phyloP scores from a whole-genome alignment of 768 basidiomycete species.

The Termitomyces sp. region DNA sequence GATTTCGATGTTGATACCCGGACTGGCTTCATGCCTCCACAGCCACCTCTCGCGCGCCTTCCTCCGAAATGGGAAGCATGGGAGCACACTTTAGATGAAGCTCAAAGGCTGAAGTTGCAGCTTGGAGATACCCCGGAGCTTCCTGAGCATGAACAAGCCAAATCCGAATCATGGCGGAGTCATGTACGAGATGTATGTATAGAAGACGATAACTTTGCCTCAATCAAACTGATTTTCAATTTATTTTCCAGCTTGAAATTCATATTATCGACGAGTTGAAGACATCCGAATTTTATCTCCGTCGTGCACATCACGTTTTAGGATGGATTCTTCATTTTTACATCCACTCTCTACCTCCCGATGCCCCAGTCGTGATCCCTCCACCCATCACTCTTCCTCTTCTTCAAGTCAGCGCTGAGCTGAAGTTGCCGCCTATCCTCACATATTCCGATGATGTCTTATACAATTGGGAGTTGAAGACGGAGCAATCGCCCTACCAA shows the following conservation, averaged over 20 bases:
- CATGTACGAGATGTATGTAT: conserved; percentile 46
- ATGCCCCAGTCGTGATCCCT: conserved; percentile 64
- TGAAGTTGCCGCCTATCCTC: conserved; percentile 85
- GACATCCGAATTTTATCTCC: conserved; percentile 56
- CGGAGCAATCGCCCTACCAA: conserved; percentile 27
- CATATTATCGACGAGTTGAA: conserved; percentile 46
- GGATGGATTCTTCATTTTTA: conserved; percentile 80
- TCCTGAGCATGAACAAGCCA: conserved; percentile 35
- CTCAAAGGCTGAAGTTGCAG: conserved; percentile 47
- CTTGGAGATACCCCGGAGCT: conserved; percentile 55
- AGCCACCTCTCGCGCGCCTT: conserved; percentile 64
- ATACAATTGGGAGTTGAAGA: conserved; percentile 72
- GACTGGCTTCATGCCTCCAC: conserved; percentile 90
- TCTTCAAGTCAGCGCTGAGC: conserved; percentile 62
- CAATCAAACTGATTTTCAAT: not conserved
- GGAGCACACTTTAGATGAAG: conserved; percentile 62
- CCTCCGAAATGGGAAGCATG: conserved; percentile 65
- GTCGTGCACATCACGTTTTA: conserved; percentile 76
- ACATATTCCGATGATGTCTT: conserved; percentile 94
- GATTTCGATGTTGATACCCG: conserved; percentile 91
- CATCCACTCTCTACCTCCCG: conserved; percentile 61
- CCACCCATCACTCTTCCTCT: conserved; percentile 74
- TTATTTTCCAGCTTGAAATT: conserved; percentile 45
- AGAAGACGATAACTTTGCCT: conserved; percentile 1
- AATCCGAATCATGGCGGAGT: conserved; percentile 54